Evolutionary conservation across 768 basidiomycete genomes (phyloP).

Genomic region (Tylopilus subfusipes): DNA sequence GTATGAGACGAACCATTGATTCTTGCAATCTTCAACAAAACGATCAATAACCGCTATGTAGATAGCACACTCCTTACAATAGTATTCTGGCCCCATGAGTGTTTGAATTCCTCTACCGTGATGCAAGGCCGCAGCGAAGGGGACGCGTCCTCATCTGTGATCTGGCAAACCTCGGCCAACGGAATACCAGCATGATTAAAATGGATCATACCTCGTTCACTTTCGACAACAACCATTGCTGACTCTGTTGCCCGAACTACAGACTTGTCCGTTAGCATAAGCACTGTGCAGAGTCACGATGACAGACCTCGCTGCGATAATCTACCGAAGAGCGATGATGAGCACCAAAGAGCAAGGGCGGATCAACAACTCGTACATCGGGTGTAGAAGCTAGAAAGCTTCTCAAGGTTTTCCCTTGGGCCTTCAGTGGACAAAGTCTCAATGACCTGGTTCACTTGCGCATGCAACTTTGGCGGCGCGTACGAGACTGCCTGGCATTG

Average conservation of each 20-base stretch:
- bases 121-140: constrained; percentile 54
- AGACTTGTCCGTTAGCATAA: constrained; percentile 12
- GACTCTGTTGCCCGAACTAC: constrained; percentile 73
- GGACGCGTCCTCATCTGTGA: constrained; percentile 60
- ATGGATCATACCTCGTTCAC: constrained; percentile 52
- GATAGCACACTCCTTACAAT: constrained; percentile 44
- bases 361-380: constrained; percentile 49
- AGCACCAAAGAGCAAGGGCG: not conserved
- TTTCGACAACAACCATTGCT: constrained; percentile 69
- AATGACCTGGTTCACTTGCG: constrained; percentile 56
- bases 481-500: constrained; percentile 42
- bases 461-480: constrained; percentile 57
- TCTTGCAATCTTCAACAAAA: constrained; percentile 54
- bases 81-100: constrained; percentile 83
- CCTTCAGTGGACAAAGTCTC: constrained; percentile 65
- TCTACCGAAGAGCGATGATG: constrained; percentile 39
- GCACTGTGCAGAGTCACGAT: not conserved
- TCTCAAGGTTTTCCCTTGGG: constrained; percentile 57
- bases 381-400: constrained; percentile 70
- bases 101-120: constrained; percentile 66
- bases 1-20: constrained; percentile 67
- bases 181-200: not conserved
- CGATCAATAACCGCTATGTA: not conserved
- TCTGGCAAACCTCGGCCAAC: constrained; percentile 36
- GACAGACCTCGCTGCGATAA: constrained; percentile 69